Conservation (phyloP, 2,329 filamentous ascomycete genomes). For the Lasiodiplodia gonubiensis region DNA sequence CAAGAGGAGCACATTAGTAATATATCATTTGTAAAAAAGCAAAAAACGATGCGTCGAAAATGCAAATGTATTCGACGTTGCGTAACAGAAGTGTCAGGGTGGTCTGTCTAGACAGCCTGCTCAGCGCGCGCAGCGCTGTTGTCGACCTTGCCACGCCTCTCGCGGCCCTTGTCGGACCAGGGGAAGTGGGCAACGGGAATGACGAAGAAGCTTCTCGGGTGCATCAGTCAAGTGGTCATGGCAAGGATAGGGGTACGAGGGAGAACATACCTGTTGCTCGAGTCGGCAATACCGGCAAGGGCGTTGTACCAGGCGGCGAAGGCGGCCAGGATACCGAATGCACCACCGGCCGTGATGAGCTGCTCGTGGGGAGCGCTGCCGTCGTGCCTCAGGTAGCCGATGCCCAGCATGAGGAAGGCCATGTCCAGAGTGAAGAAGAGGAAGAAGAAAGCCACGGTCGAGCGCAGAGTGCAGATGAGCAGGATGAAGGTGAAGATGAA, state of each 20-base stretch:
- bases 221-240: not conserved
- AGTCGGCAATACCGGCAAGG: conserved; percentile 61
- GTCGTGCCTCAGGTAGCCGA: conserved; percentile 58
- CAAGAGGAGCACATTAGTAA: conserved; percentile 5
- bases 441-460: conserved; percentile 63
- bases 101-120: conserved; percentile 23
- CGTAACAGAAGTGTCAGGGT: not conserved
- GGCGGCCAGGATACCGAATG: conserved; percentile 59
- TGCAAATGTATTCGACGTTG: not conserved
- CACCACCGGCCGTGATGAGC: conserved; percentile 59
- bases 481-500: conserved; percentile 65
- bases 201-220: conserved; percentile 77
- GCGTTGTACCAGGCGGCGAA: conserved; percentile 63
- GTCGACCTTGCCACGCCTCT: conserved; percentile 45
- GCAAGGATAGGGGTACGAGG: not conserved
- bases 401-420: conserved; percentile 63
- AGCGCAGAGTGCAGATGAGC: conserved; percentile 62
- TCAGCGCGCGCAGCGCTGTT: conserved; percentile 47
- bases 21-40: not conserved
- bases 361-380: conserved; percentile 46
- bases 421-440: conserved; percentile 65
- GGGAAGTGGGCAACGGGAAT: conserved; percentile 93
- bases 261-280: conserved; percentile 52
- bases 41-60: not conserved
- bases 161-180: conserved; percentile 68